Evolutionary conservation across 345 rosid species (phyloP), one percentile per base, ranked within the genome.

Genomic region (Luvunga scandens): DNA sequence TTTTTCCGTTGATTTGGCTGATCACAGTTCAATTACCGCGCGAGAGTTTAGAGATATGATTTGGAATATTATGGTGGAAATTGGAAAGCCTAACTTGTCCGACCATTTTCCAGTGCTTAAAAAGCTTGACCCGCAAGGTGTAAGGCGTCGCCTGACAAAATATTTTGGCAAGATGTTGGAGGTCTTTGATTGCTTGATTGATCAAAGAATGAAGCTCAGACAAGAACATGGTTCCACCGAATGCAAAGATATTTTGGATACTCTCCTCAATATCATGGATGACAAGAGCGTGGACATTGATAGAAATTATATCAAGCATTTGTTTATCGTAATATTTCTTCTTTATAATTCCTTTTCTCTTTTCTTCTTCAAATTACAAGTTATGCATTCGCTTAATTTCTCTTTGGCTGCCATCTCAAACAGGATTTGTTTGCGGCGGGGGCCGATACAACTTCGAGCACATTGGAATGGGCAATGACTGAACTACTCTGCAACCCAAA

Each of bases 391-490:
- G 4, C 4, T 45, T 45, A 45, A 45, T 45, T 13, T 45, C 50
- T 45, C 50, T 45, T 45, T 45, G 18, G 50, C 14, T 45, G 50
- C 18, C 18, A 45, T 45, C 18, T 45, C 16, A 45, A 55, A 50
- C 76, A 87, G 89, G 87, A 66, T 57, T 69, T 90, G 48, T 86
- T 90, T 50, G 83, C 7, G 22, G 87, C 87, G 0, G 91, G 91
- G 7, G 76, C 88, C 1, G 90, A 89, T 31, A 85, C 88, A 30
- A 88, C 87, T 34, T 81, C 90, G 7, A 82, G 36, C 82, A 84
- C 91, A 14, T 8, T 91, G 63, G 90, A 91, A 48, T 89, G 91
- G 91, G 91, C 91, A 66, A 76, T 88, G 91, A 68, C 86, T 2
- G 92, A 91, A 71, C 36, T 89, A 12, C 83, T 89, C 27, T 75